phyloP scores from a whole-genome alignment of 2,329 filamentous ascomycete species.

The Ilyonectria destructans region DNA sequence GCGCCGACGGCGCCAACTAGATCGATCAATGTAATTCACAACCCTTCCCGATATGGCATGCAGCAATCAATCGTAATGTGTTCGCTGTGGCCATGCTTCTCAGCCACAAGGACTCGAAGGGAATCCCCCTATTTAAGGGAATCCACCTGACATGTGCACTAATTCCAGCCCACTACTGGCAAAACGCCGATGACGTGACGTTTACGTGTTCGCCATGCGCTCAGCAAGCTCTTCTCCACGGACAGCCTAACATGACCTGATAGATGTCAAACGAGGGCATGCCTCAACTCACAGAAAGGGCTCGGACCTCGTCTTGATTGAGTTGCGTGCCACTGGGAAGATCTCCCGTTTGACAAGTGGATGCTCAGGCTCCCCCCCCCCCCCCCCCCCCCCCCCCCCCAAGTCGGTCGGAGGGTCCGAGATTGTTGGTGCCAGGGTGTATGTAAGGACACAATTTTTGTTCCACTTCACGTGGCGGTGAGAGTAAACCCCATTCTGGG shows the following conservation, averaged over 20 bases:
- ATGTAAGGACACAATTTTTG: background rate
- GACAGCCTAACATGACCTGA: no score
- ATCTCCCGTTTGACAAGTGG: background rate
- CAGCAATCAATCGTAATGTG: no score
- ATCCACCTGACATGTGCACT: no score
- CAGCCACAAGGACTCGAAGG: no score
- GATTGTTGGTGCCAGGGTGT: conserved; percentile 7
- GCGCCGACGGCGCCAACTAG: no score
- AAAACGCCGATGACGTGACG: no score
- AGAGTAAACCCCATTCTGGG: background rate
- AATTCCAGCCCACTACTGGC: no score
- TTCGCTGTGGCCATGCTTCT: no score
- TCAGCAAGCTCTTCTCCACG: background rate
- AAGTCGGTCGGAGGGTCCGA: background rate
- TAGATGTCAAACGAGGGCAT: background rate
- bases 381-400: no score
- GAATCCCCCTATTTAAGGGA: no score
- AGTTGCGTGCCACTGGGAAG: background rate
- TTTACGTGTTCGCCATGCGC: background rate
- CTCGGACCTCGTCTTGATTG: background rate
- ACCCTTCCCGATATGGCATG: no score
- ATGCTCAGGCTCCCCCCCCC: background rate
- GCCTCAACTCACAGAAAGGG: background rate
- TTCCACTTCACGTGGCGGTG: conserved; percentile 5
- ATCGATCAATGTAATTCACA: no score